Evolutionary conservation across 2,329 filamentous ascomycete genomes (phyloP).

Genomic region (Epichloe coenophiala): DNA sequence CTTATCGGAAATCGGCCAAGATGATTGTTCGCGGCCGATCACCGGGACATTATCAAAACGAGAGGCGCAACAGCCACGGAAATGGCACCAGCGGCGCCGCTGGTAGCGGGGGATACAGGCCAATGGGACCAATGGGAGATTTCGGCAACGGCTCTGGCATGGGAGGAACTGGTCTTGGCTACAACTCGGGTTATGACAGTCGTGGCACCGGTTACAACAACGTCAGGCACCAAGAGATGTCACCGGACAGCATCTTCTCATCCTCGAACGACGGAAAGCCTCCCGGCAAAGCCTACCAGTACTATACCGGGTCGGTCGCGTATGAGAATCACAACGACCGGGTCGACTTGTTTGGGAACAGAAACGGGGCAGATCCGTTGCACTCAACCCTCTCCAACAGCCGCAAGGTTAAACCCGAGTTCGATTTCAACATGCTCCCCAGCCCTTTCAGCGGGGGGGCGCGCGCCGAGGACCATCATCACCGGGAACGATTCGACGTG

Average conservation of each 20-base stretch:
- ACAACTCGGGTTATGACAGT: slow-evolving; percentile 14
- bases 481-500: slow-evolving; percentile 37
- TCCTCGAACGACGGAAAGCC: slow-evolving; percentile 37
- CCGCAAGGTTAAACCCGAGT: slow-evolving; percentile 36
- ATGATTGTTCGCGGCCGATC: slow-evolving; percentile 81
- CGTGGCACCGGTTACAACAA: slow-evolving; percentile 24
- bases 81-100: slow-evolving; percentile 55
- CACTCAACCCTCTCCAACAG: slow-evolving; percentile 12
- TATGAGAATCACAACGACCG: slow-evolving; percentile 34
- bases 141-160: slow-evolving; percentile 23
- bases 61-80: slow-evolving; percentile 52
- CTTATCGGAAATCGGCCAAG: slow-evolving; percentile 58
- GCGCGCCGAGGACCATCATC: slow-evolving; percentile 23
- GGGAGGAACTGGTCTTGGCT: slow-evolving; percentile 14
- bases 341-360: slow-evolving; percentile 36
- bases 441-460: slow-evolving; percentile 25
- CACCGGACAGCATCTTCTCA: slow-evolving; percentile 34
- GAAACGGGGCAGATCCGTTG: slow-evolving; percentile 21
- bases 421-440: slow-evolving; percentile 30
- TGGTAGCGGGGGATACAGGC: slow-evolving; percentile 35
- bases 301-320: slow-evolving; percentile 36
- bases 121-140: slow-evolving; percentile 15
- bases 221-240: slow-evolving; percentile 35
- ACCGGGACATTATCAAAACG: slow-evolving; percentile 66
- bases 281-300: slow-evolving; percentile 38